Conservation (phyloP, 805 yeast genomes). For the Candida argentea region DNA sequence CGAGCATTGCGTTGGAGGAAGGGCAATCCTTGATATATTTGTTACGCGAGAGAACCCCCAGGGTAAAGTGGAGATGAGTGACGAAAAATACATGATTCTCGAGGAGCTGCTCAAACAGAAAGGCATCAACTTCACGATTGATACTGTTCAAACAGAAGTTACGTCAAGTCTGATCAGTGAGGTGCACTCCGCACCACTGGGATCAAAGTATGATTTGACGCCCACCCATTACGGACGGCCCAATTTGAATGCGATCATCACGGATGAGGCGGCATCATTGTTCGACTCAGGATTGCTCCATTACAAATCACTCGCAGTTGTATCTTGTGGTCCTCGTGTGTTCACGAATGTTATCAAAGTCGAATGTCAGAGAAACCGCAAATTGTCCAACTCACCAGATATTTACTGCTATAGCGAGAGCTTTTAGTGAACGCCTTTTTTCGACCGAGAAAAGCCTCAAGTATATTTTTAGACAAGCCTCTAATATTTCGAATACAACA, state of each 20-base stretch:
- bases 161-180: not conserved
- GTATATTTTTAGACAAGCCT: too few species aligned
- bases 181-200: not conserved
- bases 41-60: constrained; percentile 15
- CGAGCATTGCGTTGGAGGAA: constrained; percentile 13
- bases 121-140: not conserved
- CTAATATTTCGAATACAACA: too few species aligned
- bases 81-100: constrained; percentile 1
- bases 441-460: too few species aligned
- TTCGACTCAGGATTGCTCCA: constrained; percentile 1
- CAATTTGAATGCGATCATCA: constrained; percentile 8
- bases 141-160: constrained; percentile 1
- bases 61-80: constrained; percentile 1
- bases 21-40: constrained; percentile 16
- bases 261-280: constrained; percentile 6
- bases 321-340: constrained; percentile 29
- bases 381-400: constrained; percentile 23
- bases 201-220: constrained; percentile 1
- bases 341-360: constrained; percentile 20
- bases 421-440: constrained; percentile 11
- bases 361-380: constrained; percentile 19
- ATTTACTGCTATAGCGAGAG: constrained; percentile 33
- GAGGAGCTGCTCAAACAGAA: constrained; percentile 1
- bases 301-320: constrained; percentile 25
- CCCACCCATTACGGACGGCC: constrained; percentile 10